Conservation (phyloP, 441 rosid genomes). For the Euphorbia celastroides region DNA sequence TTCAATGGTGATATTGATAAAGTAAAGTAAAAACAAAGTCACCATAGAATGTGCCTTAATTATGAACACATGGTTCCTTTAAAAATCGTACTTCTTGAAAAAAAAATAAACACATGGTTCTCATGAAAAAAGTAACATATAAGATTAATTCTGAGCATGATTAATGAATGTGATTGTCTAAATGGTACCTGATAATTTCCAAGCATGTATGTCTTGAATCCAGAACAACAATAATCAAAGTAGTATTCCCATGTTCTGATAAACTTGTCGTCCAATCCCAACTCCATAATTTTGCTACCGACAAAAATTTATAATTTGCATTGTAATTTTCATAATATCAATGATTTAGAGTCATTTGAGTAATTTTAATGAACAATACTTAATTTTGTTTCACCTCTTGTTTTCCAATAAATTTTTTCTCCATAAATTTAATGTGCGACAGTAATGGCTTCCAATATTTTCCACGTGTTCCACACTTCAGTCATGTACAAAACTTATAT, state of each 20-base stretch:
- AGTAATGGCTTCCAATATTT: slow-evolving; percentile 74
- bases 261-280: slow-evolving; percentile 2
- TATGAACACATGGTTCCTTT: too few species aligned
- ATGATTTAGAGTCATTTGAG: too few species aligned
- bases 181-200: not conserved
- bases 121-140: too few species aligned
- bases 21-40: too few species aligned
- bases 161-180: not conserved
- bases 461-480: slow-evolving; percentile 71
- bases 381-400: slow-evolving; percentile 33
- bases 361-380: not conserved
- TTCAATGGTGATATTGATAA: too few species aligned
- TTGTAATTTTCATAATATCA: not conserved
- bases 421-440: slow-evolving; percentile 68
- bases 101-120: too few species aligned
- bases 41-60: too few species aligned
- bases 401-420: slow-evolving; percentile 64
- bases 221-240: not conserved
- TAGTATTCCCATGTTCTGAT: not conserved
- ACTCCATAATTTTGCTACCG: not conserved
- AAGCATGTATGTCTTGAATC: not conserved
- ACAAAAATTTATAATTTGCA: not conserved
- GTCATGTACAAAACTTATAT: not conserved
- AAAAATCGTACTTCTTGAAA: too few species aligned
- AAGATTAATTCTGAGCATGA: not conserved